Evolutionary conservation across 179 eudicot species (phyloP).

Genomic region (Beta lomatogona): DNA sequence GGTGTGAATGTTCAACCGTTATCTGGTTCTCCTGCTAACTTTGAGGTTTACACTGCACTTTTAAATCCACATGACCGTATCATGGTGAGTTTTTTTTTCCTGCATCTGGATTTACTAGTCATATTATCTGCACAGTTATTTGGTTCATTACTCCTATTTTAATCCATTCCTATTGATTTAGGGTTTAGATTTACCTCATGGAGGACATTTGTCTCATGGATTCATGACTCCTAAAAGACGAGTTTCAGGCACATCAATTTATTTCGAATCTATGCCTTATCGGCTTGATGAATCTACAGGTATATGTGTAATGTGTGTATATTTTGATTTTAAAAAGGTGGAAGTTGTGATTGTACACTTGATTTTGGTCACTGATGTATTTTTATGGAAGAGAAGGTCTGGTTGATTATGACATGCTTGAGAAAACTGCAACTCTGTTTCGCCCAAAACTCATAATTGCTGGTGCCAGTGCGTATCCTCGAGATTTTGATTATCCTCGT

Average conservation of each 20-base stretch:
- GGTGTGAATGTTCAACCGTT: conserved; percentile 95
- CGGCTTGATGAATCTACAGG: conserved; percentile 89
- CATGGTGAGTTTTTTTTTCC: conserved; percentile 50
- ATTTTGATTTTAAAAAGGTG: not conserved
- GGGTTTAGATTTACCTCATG: conserved; percentile 93
- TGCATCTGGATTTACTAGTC: not conserved
- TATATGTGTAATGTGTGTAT: conserved; percentile 8
- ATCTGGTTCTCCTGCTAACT: conserved; percentile 93
- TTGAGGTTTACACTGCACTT: conserved; percentile 88
- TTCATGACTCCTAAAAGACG: conserved; percentile 87
- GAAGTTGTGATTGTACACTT: not conserved
- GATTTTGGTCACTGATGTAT: conserved; percentile 6
- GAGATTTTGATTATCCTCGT: conserved; percentile 89
- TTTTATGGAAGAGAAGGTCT: conserved; percentile 48
- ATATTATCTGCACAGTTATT: not conserved
- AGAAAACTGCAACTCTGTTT: conserved; percentile 80
- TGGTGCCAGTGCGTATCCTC: conserved; percentile 97
- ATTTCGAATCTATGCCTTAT: conserved; percentile 93
- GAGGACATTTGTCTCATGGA: conserved; percentile 93
- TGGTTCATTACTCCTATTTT: not conserved
- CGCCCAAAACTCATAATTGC: conserved; percentile 87
- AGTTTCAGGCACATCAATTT: conserved; percentile 90
- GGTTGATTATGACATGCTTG: conserved; percentile 93
- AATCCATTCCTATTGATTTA: conserved; percentile 16
- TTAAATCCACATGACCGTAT: conserved; percentile 90